These are phyloP conservation scores for Acanthochlamys bracteata DNA, from an alignment of 106 monocot genomes.

Conservation along the genomic window DNA sequence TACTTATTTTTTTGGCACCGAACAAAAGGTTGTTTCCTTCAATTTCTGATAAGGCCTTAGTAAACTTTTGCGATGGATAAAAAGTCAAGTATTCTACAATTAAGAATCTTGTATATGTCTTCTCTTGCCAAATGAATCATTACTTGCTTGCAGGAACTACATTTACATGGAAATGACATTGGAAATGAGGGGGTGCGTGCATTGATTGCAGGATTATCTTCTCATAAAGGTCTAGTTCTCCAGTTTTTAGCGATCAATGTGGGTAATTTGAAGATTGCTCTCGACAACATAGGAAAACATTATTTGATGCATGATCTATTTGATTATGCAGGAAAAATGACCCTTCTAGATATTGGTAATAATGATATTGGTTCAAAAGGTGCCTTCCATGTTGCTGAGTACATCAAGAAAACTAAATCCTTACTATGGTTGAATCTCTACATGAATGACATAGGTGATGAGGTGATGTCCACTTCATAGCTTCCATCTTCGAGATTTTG, in stretches of 20 bases:
- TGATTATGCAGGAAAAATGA: conserved; percentile 55
- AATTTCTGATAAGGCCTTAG: no score
- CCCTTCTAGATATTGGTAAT: conserved; percentile 87
- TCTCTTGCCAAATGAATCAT: no score
- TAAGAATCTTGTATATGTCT: no score
- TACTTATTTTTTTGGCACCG: no score
- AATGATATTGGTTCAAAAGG: conserved; percentile 92
- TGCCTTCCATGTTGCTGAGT: conserved; percentile 87
- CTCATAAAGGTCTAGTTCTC: conserved; percentile 51
- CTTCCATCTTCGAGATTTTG: no score
- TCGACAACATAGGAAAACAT: no score
- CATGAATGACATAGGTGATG: conserved; percentile 97
- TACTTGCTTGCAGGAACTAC: conserved; percentile 34
- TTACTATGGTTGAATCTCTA: conserved; percentile 93
- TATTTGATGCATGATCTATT: no score
- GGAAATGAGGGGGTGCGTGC: conserved; percentile 85
- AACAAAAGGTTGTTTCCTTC: no score
- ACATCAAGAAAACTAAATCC: conserved; percentile 68
- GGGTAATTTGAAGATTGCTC: background rate
- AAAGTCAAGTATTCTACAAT: no score
- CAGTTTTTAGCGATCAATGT: no score
- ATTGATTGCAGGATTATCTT: conserved; percentile 66
- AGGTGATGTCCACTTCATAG: conserved; percentile 35
- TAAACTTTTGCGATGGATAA: no score
- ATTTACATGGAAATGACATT: conserved; percentile 93